These are phyloP conservation scores for Ambrosia hybrid DNA, from an alignment of 140 eudicot species.

Conservation along the genomic window DNA sequence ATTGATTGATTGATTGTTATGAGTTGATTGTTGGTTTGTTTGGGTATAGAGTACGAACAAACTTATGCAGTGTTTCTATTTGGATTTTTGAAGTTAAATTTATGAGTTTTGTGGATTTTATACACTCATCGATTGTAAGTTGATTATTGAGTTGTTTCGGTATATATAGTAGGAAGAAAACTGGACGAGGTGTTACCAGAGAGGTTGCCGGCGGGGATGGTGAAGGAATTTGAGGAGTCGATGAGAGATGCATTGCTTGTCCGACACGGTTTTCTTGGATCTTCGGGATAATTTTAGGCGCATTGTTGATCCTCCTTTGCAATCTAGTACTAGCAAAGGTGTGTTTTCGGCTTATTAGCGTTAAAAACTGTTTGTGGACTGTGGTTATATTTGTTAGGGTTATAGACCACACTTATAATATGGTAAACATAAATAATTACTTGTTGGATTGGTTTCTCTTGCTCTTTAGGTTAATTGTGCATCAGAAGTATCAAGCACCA, in stretches of 20 bases:
- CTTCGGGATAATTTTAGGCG: constrained; percentile 88
- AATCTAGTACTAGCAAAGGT: constrained; percentile 50
- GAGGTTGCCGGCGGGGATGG: constrained; percentile 86
- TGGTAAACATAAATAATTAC: not conserved
- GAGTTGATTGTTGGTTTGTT: no score
- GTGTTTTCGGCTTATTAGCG: not conserved
- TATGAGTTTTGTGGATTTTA: not conserved
- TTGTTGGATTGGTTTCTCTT: not conserved
- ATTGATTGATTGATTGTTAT: no score
- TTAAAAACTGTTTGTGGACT: not conserved
- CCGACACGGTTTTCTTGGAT: constrained; percentile 70
- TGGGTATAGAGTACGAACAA: no score
- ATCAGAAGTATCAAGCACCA: not conserved
- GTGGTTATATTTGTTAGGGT: not conserved
- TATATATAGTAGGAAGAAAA: constrained; percentile 53
- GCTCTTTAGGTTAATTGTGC: not conserved
- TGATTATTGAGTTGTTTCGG: constrained; percentile 3
- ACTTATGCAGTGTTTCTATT: not conserved
- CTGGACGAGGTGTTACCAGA: constrained; percentile 72
- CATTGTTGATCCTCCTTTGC: constrained; percentile 71
- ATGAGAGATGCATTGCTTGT: constrained; percentile 73
- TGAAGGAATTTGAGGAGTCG: constrained; percentile 85
- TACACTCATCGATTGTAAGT: not conserved
- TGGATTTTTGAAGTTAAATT: not conserved
- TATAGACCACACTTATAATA: not conserved